Evolutionary conservation across 345 rosid genomes (phyloP), one percentile per base, ranked within the genome.

Genomic region (Carallia pectinifolia): DNA sequence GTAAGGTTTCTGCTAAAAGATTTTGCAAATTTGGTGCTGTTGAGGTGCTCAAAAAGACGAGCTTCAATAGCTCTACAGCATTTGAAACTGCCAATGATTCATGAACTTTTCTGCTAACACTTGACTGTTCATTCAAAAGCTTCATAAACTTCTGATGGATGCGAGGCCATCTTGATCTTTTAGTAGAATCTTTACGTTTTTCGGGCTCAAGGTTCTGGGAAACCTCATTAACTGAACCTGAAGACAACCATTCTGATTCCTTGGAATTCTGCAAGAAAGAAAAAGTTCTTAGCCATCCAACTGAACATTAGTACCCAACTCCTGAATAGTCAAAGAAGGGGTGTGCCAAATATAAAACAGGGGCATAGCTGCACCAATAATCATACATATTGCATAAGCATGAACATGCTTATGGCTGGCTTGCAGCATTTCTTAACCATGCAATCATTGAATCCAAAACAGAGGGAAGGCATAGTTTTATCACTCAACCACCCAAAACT

Each of bases 31-130:
- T 86, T 48, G 87, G 79, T 64, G 88, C 85, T 72, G 84, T 82
- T 63, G 96, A 89, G 72, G 83, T 81, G 87, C 89, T 91, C 87
- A 94, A 79, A 60, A 94, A 94, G 60, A 90, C 89, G 29, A 94
- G 92, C 89, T 94, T 94, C 74, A 91, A 81, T 72, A 94, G 82
- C 81, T 94, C 99, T 64, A 87, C 83, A 50, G 99, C 99, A 85
- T 83, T 94, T 55, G 99, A 87, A 81, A 90, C 86, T 6, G 99
- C 97, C 87, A 91, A 81, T 58, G 96, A 86, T 55, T 81, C 83
- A 54, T 74, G 71, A 36, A 94, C 81, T 79, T 85, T 81, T 81
- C 81, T 81, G 65, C 67, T 74, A 52, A 76, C 70, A 64, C 78
- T 80, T 69, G 71, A 78, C 65, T 81, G 85, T 74, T 81, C 89